These are phyloP conservation scores for Blastocystis sp. DNA, from an alignment of 352 stramenopile genomes.

Conservation along the genomic window DNA sequence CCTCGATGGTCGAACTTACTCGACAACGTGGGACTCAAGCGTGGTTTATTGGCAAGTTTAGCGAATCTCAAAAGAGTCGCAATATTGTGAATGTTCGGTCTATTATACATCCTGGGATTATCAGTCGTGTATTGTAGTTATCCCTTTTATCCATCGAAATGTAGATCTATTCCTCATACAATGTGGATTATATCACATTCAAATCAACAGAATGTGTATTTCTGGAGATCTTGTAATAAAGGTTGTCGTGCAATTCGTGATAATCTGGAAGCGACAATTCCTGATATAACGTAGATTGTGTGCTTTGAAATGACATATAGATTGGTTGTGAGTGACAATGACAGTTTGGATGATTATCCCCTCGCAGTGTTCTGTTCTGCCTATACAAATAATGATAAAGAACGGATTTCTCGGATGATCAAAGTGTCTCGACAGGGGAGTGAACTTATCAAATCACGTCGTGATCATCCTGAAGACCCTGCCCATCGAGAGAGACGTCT, in stretches of 20 bases:
- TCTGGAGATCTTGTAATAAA: background rate
- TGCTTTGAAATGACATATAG: background rate
- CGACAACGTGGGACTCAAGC: constrained; percentile 19
- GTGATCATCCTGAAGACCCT: background rate
- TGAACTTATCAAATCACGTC: background rate
- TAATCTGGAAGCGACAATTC: background rate
- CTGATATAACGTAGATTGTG: background rate
- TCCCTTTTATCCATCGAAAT: background rate
- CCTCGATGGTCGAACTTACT: constrained; percentile 14
- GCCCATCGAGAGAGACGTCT: background rate
- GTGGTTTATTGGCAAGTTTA: constrained; percentile 59
- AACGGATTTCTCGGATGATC: background rate
- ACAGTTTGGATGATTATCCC: constrained; percentile 13
- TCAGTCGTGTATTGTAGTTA: constrained; percentile 5
- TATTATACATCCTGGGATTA: constrained; percentile 15
- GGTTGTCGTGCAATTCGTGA: constrained; percentile 3
- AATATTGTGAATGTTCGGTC: constrained; percentile 35
- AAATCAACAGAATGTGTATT: background rate
- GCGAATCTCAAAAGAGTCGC: constrained; percentile 19
- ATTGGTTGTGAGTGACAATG: background rate
- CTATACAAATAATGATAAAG: background rate
- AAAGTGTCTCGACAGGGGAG: background rate
- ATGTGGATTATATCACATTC: constrained; percentile 49
- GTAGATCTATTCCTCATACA: constrained; percentile 4
- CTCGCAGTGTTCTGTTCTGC: background rate